Evolutionary conservation across 2,329 filamentous ascomycete genomes (phyloP).

Genomic region (Colletotrichum sp.): DNA sequence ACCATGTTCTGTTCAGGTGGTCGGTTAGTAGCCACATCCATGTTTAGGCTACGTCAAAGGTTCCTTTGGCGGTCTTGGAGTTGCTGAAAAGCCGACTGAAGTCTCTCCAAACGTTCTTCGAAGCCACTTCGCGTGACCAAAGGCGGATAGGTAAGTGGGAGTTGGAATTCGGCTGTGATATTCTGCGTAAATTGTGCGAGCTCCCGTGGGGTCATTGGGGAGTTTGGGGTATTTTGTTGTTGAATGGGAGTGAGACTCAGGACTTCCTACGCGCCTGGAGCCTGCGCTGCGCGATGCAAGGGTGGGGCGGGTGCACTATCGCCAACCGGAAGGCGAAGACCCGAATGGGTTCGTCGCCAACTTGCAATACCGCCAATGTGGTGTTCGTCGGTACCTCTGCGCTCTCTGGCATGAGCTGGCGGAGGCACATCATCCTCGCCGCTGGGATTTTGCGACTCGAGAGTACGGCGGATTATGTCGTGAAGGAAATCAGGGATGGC

Average conservation of each 20-base stretch:
- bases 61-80: background rate
- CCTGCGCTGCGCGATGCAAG: slow-evolving; percentile 32
- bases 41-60: background rate
- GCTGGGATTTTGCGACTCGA: slow-evolving; percentile 40
- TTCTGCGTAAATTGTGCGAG: background rate
- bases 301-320: slow-evolving; percentile 26
- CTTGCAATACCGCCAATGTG: background rate
- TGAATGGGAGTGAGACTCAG: background rate
- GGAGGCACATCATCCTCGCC: background rate
- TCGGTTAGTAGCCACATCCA: background rate
- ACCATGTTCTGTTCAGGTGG: background rate
- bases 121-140: background rate
- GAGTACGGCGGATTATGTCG: slow-evolving; percentile 51
- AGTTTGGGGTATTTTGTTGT: background rate
- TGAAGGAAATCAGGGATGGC: slow-evolving; percentile 62
- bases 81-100: background rate
- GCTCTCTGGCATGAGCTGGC: slow-evolving; percentile 1
- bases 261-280: slow-evolving; percentile 29
- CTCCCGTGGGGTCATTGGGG: background rate
- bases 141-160: background rate
- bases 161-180: background rate
- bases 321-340: slow-evolving; percentile 44
- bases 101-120: background rate
- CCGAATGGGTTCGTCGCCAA: slow-evolving; percentile 31
- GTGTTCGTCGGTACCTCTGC: slow-evolving; percentile 15